Conservation (phyloP, 2,329 filamentous ascomycete species). For the Beauveria caledonica region DNA sequence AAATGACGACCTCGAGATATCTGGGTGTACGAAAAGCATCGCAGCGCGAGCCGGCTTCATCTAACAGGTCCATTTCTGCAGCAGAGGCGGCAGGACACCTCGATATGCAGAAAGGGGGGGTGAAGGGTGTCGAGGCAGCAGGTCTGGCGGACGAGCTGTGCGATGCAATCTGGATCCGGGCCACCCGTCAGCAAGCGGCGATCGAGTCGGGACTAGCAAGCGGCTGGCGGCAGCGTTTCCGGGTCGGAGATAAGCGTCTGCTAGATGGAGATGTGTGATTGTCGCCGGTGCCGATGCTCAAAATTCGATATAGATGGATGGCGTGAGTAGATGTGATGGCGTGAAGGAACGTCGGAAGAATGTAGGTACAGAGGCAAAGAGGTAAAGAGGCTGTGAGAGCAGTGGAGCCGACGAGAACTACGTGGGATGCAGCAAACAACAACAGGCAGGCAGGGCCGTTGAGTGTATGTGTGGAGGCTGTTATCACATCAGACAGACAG, state of each 20-base stretch:
- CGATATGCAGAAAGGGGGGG: neutral
- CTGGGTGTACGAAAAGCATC: slow-evolving; percentile 44
- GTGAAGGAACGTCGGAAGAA: neutral
- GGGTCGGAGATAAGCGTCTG: neutral
- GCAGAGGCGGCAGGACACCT: neutral
- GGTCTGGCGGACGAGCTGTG: neutral
- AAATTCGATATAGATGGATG: neutral
- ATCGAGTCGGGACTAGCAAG: neutral
- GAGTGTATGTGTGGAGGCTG: neutral
- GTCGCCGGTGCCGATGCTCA: neutral
- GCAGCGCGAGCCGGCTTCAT: slow-evolving; percentile 26
- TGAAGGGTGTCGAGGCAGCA: neutral
- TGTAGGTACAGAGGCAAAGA: neutral
- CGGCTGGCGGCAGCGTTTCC: neutral
- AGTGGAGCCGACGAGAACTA: neutral
- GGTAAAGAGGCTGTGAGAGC: neutral
- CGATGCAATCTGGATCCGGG: neutral
- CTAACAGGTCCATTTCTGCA: slow-evolving; percentile 13
- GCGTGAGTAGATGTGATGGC: neutral
- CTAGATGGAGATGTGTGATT: neutral
- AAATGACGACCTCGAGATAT: slow-evolving; percentile 47
- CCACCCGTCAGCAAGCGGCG: slow-evolving; percentile 1
- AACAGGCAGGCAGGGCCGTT: neutral
- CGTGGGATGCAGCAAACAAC: neutral
- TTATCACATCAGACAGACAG: neutral